Evolutionary conservation across 2,329 filamentous ascomycete species (phyloP).

Genomic region (Xylogone sp.): DNA sequence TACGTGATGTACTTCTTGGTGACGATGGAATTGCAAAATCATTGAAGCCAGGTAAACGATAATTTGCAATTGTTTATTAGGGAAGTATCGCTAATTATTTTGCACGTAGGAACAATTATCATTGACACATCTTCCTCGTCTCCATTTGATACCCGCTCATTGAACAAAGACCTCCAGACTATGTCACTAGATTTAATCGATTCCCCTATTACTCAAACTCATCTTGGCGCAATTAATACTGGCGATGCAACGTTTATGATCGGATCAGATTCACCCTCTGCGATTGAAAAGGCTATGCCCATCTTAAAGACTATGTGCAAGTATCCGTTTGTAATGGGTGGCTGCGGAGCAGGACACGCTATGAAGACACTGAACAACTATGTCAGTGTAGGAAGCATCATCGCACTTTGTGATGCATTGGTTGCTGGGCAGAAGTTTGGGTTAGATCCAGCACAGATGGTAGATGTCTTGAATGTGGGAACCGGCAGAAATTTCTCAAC

Average conservation of each 20-base stretch:
- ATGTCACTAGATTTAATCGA: neutral
- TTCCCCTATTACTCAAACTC: neutral
- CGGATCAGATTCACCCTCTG: neutral
- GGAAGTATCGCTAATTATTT: neutral
- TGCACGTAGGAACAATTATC: neutral
- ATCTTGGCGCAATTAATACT: neutral
- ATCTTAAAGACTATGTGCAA: neutral
- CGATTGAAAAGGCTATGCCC: neutral
- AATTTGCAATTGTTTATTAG: neutral
- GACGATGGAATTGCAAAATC: neutral
- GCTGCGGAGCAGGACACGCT: neutral
- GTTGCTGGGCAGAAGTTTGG: neutral
- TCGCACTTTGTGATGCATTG: neutral
- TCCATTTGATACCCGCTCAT: neutral
- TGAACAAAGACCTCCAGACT: neutral
- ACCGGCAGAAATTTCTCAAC: neutral
- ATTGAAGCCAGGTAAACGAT: neutral
- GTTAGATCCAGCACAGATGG: neutral
- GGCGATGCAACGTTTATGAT: neutral
- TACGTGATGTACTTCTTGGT: neutral
- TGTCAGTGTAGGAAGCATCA: neutral
- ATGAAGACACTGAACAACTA: neutral
- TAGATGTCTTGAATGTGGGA: neutral
- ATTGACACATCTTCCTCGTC: neutral
- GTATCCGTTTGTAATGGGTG: neutral